Conservation (phyloP, 2,329 filamentous ascomycete genomes). For the Elsinoe australis region DNA sequence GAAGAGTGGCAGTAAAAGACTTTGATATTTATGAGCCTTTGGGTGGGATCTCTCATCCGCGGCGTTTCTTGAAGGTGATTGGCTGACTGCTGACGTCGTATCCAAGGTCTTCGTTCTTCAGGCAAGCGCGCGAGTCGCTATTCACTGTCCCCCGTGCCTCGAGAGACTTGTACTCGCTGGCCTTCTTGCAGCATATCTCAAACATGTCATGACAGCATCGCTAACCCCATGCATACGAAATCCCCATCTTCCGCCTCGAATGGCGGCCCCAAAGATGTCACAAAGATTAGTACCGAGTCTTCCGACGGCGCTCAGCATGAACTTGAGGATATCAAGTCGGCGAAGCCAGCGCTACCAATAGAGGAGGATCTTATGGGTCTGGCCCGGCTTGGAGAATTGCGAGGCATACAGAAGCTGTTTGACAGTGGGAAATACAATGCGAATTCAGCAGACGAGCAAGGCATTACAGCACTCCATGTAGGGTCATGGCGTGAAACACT, state of each 20-base stretch:
- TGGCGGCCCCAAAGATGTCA: not conserved
- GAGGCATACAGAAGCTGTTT: conserved; percentile 81
- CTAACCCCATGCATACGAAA: conserved; percentile 1
- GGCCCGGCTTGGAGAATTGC: conserved; percentile 77
- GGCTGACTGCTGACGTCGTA: conserved; percentile 5
- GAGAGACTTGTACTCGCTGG: not conserved
- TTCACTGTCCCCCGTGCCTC: not conserved
- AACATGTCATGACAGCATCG: not conserved
- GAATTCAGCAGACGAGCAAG: conserved; percentile 78
- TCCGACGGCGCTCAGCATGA: conserved; percentile 22
- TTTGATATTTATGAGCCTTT: not conserved
- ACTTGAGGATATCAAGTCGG: conserved; percentile 31
- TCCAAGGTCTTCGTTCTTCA: not conserved
- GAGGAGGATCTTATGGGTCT: conserved; percentile 93
- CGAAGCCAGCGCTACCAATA: conserved; percentile 36
- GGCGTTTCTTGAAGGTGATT: conserved; percentile 13
- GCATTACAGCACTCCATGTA: conserved; percentile 93
- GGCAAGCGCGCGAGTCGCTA: not conserved
- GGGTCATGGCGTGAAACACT: conserved; percentile 31
- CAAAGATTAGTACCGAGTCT: conserved; percentile 5
- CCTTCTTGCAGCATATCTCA: not conserved
- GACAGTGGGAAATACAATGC: conserved; percentile 74
- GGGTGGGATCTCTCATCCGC: not conserved
- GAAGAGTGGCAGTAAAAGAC: no score
- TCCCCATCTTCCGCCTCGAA: conserved; percentile 4